Evolutionary conservation across 1,284 basidiomycete genomes (phyloP).

Genomic region (Macrocybe sp.): DNA sequence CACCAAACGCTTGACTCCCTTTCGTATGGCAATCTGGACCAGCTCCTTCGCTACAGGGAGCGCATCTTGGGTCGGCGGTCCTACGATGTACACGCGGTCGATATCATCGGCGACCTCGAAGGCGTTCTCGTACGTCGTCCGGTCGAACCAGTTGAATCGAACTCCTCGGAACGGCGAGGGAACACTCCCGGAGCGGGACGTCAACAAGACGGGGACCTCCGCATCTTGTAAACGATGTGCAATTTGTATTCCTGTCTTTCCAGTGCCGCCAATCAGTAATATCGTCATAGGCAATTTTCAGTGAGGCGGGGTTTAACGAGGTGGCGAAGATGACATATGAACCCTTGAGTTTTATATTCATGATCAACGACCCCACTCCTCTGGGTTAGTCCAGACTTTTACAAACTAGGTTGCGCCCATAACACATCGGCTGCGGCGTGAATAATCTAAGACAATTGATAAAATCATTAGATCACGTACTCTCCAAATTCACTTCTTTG

Average conservation of each 20-base stretch:
- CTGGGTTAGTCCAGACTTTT: too few species aligned
- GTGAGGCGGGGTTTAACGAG: too few species aligned
- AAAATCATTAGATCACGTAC: too few species aligned
- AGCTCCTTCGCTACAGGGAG: slow-evolving; percentile 20
- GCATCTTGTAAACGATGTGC: slow-evolving; percentile 18
- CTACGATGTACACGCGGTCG: slow-evolving; percentile 12
- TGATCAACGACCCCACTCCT: too few species aligned
- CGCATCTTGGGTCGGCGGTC: slow-evolving; percentile 10
- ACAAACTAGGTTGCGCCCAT: too few species aligned
- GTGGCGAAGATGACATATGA: too few species aligned
- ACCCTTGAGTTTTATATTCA: too few species aligned
- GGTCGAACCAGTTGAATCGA: slow-evolving; percentile 19
- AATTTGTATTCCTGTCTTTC: slow-evolving; percentile 22
- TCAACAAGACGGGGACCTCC: slow-evolving; percentile 17
- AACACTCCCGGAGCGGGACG: slow-evolving; percentile 18
- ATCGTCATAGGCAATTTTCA: slow-evolving; percentile 14
- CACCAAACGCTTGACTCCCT: slow-evolving; percentile 29
- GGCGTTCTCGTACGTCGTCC: slow-evolving; percentile 16
- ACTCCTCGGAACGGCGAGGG: slow-evolving; percentile 17
- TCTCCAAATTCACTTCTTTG: too few species aligned
- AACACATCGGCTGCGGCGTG: too few species aligned
- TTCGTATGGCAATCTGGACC: slow-evolving; percentile 24
- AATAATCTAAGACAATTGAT: too few species aligned
- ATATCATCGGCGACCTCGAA: slow-evolving; percentile 13
- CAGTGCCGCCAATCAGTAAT: slow-evolving; percentile 27